Evolutionary conservation across 2,329 filamentous ascomycete genomes (phyloP).

Genomic region (Paradendryphiella salina): DNA sequence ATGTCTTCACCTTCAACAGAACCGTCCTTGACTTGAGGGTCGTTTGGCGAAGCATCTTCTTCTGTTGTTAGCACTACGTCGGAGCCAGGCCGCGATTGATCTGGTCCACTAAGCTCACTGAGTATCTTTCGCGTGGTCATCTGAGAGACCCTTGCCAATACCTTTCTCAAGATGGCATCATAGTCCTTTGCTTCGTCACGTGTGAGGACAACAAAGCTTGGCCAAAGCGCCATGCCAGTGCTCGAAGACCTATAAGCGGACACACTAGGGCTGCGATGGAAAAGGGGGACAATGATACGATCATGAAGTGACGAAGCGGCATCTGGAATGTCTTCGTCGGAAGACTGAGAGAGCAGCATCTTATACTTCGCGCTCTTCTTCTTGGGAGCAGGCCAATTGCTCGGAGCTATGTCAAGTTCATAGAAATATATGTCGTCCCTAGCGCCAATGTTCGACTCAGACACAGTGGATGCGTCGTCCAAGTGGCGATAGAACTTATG

Average conservation of each 20-base stretch:
- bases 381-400: slow-evolving; percentile 70
- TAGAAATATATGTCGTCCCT: slow-evolving; percentile 70
- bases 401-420: slow-evolving; percentile 77
- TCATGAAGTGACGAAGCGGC: slow-evolving; percentile 67
- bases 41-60: slow-evolving; percentile 67
- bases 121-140: slow-evolving; percentile 74
- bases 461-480: slow-evolving; percentile 65
- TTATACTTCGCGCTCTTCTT: slow-evolving; percentile 49
- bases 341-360: slow-evolving; percentile 52
- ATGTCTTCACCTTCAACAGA: slow-evolving; percentile 89
- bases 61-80: slow-evolving; percentile 70
- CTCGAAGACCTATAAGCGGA: slow-evolving; percentile 38
- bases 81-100: slow-evolving; percentile 59
- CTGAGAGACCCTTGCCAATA: slow-evolving; percentile 73
- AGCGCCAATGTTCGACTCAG: slow-evolving; percentile 67
- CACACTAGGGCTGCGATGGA: slow-evolving; percentile 59
- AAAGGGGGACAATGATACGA: slow-evolving; percentile 69
- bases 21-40: slow-evolving; percentile 71
- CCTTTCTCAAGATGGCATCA: slow-evolving; percentile 76
- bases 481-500: slow-evolving; percentile 86
- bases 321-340: slow-evolving; percentile 53
- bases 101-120: slow-evolving; percentile 53
- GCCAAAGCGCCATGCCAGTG: slow-evolving; percentile 48
- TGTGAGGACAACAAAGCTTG: slow-evolving; percentile 75
- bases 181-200: slow-evolving; percentile 70